A percentile compares a stretch with the other conserved stretches of the same genome.
phyloP scores from a whole-genome alignment of 192 early-diverging fungal species.

The Gryganskiella cystojenkinii region DNA sequence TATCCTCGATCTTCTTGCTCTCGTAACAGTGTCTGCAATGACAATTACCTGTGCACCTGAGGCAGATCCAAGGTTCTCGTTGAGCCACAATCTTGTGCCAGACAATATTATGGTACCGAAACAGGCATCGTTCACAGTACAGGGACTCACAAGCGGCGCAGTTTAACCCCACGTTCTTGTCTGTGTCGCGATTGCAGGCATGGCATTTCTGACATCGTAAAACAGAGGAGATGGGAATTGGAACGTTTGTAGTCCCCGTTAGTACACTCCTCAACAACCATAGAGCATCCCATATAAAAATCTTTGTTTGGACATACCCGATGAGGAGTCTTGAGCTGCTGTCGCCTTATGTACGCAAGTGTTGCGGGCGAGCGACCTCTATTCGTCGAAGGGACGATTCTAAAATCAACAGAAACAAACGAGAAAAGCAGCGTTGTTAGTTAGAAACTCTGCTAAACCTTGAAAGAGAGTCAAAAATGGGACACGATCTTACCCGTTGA shows the following conservation, averaged over 20 bases:
- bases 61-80: conserved; percentile 18
- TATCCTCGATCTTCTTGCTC: not conserved
- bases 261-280: too few species aligned
- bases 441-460: too few species aligned
- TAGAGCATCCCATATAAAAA: too few species aligned
- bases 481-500: conserved; percentile 22
- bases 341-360: conserved; percentile 15
- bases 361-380: conserved; percentile 12
- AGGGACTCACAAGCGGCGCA: conserved; percentile 3
- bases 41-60: conserved; percentile 1
- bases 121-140: conserved; percentile 33
- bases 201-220: conserved; percentile 12
- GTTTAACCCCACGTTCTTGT: not conserved
- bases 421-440: not conserved
- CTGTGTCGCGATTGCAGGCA: not conserved
- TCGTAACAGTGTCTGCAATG: conserved; percentile 9
- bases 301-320: not conserved
- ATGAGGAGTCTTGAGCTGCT: not conserved
- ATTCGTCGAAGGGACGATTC: conserved; percentile 12
- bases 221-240: not conserved
- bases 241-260: too few species aligned
- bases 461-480: not conserved
- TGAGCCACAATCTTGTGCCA: conserved; percentile 12
- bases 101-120: not conserved
- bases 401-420: not conserved